Evolutionary conservation across 225 moss, liverwort and hornwort genomes (phyloP).

Genomic region (Marchantia polymorpha): DNA sequence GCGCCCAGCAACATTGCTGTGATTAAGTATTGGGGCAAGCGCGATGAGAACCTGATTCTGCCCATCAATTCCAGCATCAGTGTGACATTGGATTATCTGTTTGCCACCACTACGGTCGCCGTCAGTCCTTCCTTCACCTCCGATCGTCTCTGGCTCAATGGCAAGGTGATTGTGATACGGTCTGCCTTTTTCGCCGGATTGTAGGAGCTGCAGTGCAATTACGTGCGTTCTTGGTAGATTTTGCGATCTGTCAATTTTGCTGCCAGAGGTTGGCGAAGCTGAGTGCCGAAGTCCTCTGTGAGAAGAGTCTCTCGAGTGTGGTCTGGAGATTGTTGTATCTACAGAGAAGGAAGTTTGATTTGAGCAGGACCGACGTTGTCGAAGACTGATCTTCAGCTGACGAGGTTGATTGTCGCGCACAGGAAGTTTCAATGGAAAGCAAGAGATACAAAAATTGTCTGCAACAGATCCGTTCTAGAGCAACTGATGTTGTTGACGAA

Average conservation of each 20-base stretch:
- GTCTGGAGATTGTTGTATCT: neutral
- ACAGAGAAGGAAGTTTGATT: neutral
- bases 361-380: neutral
- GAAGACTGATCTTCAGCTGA: neutral
- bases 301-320: neutral
- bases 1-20: slow-evolving; percentile 99
- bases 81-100: slow-evolving; percentile 84
- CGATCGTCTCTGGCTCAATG: slow-evolving; percentile 98
- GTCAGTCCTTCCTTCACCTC: slow-evolving; percentile 71
- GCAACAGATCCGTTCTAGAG: slow-evolving; percentile 84
- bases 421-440: slow-evolving; percentile 95
- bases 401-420: slow-evolving; percentile 19
- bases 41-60: slow-evolving; percentile 87
- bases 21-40: slow-evolving; percentile 99
- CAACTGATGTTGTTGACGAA: slow-evolving; percentile 72
- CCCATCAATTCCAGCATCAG: slow-evolving; percentile 97
- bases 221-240: too few relatives aligned
- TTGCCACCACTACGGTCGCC: slow-evolving; percentile 90
- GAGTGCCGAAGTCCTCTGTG: neutral
- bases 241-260: too few relatives aligned
- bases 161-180: slow-evolving; percentile 56
- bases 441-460: slow-evolving; percentile 89
- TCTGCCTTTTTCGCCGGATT: neutral
- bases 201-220: neutral
- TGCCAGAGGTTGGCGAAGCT: too few relatives aligned